phyloP scores from a whole-genome alignment of 345 rosid genomes.

The Aquilaria sinensis region DNA sequence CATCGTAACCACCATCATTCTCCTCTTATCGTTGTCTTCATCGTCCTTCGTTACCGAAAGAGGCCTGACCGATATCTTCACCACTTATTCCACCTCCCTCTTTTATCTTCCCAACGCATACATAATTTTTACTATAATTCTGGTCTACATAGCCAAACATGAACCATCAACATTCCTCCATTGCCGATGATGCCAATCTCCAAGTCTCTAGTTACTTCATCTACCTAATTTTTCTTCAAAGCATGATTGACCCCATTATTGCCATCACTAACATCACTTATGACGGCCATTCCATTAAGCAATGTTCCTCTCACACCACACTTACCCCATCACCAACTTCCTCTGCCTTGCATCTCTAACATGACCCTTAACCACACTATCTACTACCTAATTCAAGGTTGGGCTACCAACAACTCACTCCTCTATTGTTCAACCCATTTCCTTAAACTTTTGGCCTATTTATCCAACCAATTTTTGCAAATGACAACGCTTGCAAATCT shows the following conservation, averaged over 20 bases:
- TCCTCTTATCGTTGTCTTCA: no score
- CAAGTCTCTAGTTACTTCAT: slow-evolving; percentile 63
- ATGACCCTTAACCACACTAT: slow-evolving; percentile 53
- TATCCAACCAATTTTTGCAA: slow-evolving; percentile 16
- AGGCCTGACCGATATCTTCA: no score
- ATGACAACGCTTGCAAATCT: slow-evolving; percentile 28
- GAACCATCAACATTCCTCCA: background rate
- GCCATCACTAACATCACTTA: slow-evolving; percentile 73
- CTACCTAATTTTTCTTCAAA: slow-evolving; percentile 76
- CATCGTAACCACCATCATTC: no score
- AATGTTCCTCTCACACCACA: slow-evolving; percentile 35
- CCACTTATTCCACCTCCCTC: no score
- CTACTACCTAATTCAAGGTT: slow-evolving; percentile 24
- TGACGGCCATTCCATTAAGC: slow-evolving; percentile 71
- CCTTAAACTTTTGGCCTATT: slow-evolving; percentile 29
- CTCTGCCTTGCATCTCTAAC: slow-evolving; percentile 47
- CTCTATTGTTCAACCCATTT: slow-evolving; percentile 41
- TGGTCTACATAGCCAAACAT: background rate
- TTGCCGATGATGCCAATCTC: slow-evolving; percentile 29
- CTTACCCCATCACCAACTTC: slow-evolving; percentile 63
- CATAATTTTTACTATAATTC: background rate
- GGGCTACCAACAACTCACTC: slow-evolving; percentile 45
- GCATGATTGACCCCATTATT: slow-evolving; percentile 86
- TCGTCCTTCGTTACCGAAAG: no score
- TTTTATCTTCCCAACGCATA: background rate